phyloP scores from a whole-genome alignment of 225 moss, liverwort and hornwort genomes.

The Antitrichia curtipendula region DNA sequence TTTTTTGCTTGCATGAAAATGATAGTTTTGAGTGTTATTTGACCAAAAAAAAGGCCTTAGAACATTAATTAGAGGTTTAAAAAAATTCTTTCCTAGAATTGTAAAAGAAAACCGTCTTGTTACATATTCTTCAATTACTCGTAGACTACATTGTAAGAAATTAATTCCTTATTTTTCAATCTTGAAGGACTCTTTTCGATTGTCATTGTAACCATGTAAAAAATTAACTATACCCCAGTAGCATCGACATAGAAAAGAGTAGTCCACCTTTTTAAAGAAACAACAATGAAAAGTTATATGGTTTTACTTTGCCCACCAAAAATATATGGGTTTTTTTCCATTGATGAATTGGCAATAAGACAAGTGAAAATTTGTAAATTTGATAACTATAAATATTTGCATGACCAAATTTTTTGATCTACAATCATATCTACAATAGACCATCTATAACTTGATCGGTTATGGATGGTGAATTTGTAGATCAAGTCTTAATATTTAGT shows the following conservation, averaged over 20 bases:
- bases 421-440: not conserved
- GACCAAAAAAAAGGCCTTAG: too few relatives aligned
- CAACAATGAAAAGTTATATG: not conserved
- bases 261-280: not conserved
- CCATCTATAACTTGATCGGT: not conserved
- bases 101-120: not conserved
- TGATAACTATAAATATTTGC: not conserved
- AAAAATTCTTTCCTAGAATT: not conserved
- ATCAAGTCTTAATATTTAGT: not conserved
- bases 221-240: not conserved
- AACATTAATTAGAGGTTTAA: too few relatives aligned
- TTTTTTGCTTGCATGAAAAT: too few relatives aligned
- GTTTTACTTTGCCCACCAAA: not conserved
- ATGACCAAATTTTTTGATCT: too few relatives aligned
- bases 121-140: not conserved
- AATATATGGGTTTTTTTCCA: not conserved
- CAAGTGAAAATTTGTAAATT: not conserved
- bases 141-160: not conserved
- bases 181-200: not conserved
- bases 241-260: not conserved
- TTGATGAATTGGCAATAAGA: not conserved
- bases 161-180: not conserved
- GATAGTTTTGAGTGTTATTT: too few relatives aligned
- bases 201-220: not conserved
- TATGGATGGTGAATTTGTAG: not conserved